These are phyloP conservation scores for Macrophomina tecta DNA, from an alignment of 2,329 filamentous ascomycete genomes.

Conservation along the genomic window DNA sequence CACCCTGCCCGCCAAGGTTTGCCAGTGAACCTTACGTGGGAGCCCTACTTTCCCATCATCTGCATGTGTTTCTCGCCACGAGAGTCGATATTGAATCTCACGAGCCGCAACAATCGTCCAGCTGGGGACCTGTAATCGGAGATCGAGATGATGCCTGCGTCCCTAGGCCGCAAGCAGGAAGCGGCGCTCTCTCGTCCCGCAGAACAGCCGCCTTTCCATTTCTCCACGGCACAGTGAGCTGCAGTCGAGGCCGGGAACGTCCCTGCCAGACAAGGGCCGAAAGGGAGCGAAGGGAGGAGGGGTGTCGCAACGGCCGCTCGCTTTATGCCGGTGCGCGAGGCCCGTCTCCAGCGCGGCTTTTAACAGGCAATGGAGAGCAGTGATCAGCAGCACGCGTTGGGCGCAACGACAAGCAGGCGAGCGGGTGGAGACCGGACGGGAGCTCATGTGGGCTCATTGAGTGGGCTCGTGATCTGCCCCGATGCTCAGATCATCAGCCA, in stretches of 20 bases:
- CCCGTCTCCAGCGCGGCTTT: background rate
- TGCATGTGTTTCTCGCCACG: background rate
- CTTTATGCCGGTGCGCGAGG: background rate
- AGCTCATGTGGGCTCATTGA: background rate
- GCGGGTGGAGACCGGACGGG: background rate
- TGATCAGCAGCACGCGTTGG: background rate
- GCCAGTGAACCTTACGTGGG: background rate
- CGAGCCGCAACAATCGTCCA: background rate
- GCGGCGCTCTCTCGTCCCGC: background rate
- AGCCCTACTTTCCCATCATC: background rate
- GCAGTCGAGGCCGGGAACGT: background rate
- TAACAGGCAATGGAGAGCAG: background rate
- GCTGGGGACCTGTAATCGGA: background rate
- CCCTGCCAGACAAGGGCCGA: background rate
- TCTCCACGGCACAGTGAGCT: background rate
- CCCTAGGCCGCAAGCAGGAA: conserved; percentile 13
- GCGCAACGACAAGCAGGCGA: background rate
- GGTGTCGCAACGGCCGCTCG: background rate
- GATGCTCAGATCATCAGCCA: conserved; percentile 11
- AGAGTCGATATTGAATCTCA: background rate
- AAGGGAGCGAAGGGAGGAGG: background rate
- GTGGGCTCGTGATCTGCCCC: conserved; percentile 24
- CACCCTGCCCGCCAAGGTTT: background rate
- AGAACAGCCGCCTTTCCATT: background rate
- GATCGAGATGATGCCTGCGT: background rate